phyloP scores from a whole-genome alignment of 169 alveolate species.

The Cyclospora cayetanensis region DNA sequence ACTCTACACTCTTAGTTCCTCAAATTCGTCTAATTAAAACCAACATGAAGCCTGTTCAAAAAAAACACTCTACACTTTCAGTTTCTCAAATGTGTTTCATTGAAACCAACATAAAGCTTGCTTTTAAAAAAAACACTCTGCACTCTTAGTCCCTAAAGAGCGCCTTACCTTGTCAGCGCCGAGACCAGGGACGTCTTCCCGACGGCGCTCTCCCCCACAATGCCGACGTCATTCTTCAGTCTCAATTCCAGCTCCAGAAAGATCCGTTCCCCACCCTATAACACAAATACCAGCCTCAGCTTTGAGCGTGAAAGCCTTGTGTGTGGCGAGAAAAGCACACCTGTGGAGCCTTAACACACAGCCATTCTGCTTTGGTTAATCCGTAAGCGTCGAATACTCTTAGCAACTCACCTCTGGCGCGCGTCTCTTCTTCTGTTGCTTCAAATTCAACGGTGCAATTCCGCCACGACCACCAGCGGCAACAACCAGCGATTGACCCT shows the following conservation, averaged over 20 bases:
- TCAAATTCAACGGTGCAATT: conserved; percentile 27
- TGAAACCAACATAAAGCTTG: too few species aligned
- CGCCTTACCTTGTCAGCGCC: conserved; percentile 64
- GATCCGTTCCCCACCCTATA: conserved; percentile 67
- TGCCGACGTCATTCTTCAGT: conserved; percentile 56
- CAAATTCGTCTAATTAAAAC: too few species aligned
- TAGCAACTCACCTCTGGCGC: conserved; percentile 23
- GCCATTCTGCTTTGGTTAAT: neutral
- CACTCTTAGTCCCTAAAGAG: too few species aligned
- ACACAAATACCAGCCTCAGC: too few species aligned
- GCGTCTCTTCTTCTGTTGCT: conserved; percentile 43
- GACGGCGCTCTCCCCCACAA: conserved; percentile 56
- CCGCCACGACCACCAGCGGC: conserved; percentile 76
- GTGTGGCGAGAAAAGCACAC: too few species aligned
- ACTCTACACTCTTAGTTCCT: too few species aligned
- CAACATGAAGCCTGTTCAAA: too few species aligned
- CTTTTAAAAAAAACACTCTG: too few species aligned
- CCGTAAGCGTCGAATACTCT: neutral
- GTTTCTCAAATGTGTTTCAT: too few species aligned
- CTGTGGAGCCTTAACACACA: too few species aligned
- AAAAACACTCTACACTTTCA: too few species aligned
- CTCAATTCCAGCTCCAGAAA: conserved; percentile 74
- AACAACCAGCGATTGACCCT: conserved; percentile 59
- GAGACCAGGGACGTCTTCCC: conserved; percentile 70
- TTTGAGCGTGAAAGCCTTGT: too few species aligned